Evolutionary conservation across 2,329 filamentous ascomycete species (phyloP), one percentile per base, ranked within the genome.

Genomic region (Aureobasidium vineae): DNA sequence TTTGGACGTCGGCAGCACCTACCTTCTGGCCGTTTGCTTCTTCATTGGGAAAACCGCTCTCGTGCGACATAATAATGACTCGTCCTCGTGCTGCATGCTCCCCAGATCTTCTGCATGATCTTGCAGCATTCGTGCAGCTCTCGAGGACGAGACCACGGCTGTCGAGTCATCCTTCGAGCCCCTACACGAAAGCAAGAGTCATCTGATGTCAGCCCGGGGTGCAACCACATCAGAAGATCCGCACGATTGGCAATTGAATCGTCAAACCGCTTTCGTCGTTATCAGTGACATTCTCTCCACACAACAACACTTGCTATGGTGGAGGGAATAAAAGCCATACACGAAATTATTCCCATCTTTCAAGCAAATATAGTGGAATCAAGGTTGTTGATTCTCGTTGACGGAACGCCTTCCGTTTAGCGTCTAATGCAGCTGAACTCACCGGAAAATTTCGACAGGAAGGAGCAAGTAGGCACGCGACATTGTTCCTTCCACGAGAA

Each of bases 161-260:
- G 4, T 23, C 43, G 57, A 61, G 31, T 61, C 57, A 61, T 49
- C 11, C 13, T 16, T 5, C 8, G 36, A 8, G n/a, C 5, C 10
- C 15, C 8, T 41, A 19, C 31, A 16, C n/a, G 28, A n/a, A 23
- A 6, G 19, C 16, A 23, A 28, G 57, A 61, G 57, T 61, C 57
- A 61, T 61, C 57, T 49, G 57, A 61, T 47, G 57, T 49, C 38
- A 59, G 57, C n/a, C 41, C 57, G 57, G 28, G 19, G 1, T 36
- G 47, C 47, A 50, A 52, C 19, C 26, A 50, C 41, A 31, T 15
- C 28, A 19, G 2, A 19, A 5, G 11, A 36, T 36, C 41, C 15
- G 5, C 26, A 31, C 49, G 28, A 36, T 61, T 61, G 26, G 19
- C 23, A 43, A 61, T 61, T 47, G 41, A 61, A 61, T 61, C 31